Evolutionary conservation across 192 early-diverging fungal genomes (phyloP), one percentile per base, ranked within the genome.

Genomic region (Rhizoclosmatium sp.): DNA sequence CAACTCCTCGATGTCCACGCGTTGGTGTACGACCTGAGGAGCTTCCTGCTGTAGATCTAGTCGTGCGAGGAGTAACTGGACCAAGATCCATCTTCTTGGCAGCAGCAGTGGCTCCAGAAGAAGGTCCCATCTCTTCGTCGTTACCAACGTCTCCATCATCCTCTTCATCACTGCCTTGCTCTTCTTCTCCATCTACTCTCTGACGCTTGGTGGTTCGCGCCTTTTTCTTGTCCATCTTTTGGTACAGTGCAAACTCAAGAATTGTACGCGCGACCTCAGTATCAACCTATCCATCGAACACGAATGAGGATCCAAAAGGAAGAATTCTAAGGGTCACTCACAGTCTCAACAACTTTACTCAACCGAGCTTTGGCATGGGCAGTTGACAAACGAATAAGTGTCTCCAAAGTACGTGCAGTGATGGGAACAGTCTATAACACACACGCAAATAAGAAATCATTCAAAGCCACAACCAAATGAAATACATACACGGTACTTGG

Each of bases 391-490:
- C 98, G 95, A 80, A 99, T 98, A 49, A 99, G 87, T 2, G 98
- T 98, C 84, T 99, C 98, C 21, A 99, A 87, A 19, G 98, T 97
- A 90, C 98, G 95, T n/a, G 96, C 92, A 10, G 98, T 99, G 72
- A 98, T 90, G n/a, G 98, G 98, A 46, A 96, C 89, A 1, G 97
- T 98, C 86, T 95, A 76, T 2, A 65, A 45, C 2, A 66, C 49
- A 73, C 5, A 67, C 60, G 4, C 9, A 62, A 19, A 4, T 23
- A 19, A 62, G 21, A 7, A 9, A 62, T 7, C 9, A 62, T 7
- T 48, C 74, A 46, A 19, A 46, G 21, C 39, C 66, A 31, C 7
- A 3, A 78, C 39, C 47, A 51, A n/a, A 9, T 21, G 48, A 12
- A 39, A 21, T 21, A 45, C 68, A 70, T 82, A 92, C 92, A 83